A percentile compares a stretch with the other conserved stretches of the same genome.
These are phyloP conservation scores for Neobulgaria alba DNA, from an alignment of 2,329 filamentous ascomycete species.

Conservation along the genomic window DNA sequence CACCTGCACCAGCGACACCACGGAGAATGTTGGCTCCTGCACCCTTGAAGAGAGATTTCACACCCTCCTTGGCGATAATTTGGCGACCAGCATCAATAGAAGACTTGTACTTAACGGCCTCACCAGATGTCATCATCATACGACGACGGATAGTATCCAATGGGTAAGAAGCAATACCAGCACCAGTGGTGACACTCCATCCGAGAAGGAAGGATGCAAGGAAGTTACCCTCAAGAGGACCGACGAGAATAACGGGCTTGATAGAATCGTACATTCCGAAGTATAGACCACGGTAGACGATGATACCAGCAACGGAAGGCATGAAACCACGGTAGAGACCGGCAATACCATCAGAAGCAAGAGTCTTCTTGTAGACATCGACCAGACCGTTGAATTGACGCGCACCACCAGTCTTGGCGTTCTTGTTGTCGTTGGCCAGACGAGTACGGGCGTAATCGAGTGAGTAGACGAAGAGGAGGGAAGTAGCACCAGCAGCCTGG, in stretches of 20 bases:
- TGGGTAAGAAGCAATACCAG: constrained; percentile 99
- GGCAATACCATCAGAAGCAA: constrained; percentile 95
- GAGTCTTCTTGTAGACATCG: constrained; percentile 99
- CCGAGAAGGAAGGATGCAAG: constrained; percentile 97
- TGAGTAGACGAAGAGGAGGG: constrained; percentile 99
- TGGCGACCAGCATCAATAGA: constrained; percentile 91
- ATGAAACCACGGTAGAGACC: constrained; percentile 99
- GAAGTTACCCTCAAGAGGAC: constrained; percentile 94
- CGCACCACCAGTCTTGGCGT: constrained; percentile 89
- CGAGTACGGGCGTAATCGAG: constrained; percentile 99
- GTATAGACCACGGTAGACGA: constrained; percentile 99
- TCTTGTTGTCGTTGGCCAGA: constrained; percentile 99
- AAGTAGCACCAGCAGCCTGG: constrained; percentile 95
- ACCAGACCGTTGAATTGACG: constrained; percentile 99
- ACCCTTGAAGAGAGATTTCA: constrained; percentile 99
- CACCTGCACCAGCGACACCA: constrained; percentile 99
- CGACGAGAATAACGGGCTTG: constrained; percentile 95
- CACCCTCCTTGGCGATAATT: constrained; percentile 96
- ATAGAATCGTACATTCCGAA: constrained; percentile 99
- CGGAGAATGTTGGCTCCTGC: constrained; percentile 99
- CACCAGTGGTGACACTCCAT: constrained; percentile 99
- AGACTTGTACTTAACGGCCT: constrained; percentile 99
- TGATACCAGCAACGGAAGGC: constrained; percentile 97
- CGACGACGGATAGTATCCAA: constrained; percentile 99
- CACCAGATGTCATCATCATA: constrained; percentile 99